Conservation (phyloP, 208 protist genomes). For the Trypanosomatidae sp. region DNA sequence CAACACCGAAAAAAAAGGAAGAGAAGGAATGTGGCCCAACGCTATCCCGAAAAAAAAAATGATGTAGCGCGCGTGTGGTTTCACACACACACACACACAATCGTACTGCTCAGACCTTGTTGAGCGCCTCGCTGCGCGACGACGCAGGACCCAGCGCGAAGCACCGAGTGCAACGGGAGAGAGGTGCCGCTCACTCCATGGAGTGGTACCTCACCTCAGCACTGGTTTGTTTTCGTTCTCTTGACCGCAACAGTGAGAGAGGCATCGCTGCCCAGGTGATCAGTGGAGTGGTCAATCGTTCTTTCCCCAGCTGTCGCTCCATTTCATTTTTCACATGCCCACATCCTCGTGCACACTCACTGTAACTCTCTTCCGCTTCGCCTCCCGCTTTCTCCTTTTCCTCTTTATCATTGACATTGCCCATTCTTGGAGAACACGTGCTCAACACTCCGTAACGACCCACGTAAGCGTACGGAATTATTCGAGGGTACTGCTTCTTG, state of each 20-base stretch:
- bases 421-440: neutral
- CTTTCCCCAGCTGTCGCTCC: neutral
- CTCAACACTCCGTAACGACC: too few relatives aligned
- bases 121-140: neutral
- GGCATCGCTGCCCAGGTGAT: neutral
- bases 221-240: neutral
- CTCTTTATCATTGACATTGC: neutral
- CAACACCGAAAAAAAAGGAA: neutral
- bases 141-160: neutral
- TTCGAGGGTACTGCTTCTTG: neutral
- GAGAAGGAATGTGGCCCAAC: neutral
- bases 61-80: neutral
- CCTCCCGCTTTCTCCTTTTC: neutral
- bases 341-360: neutral
- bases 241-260: neutral
- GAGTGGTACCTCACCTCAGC: too few relatives aligned
- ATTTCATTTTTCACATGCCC: neutral
- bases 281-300: neutral
- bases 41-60: neutral
- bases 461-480: too few relatives aligned
- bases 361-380: neutral
- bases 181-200: neutral
- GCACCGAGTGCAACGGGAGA: neutral
- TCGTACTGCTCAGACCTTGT: neutral
- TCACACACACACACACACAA: neutral